phyloP scores from a whole-genome alignment of 495 filamentous ascomycete genomes.

The Penicillium angulare region DNA sequence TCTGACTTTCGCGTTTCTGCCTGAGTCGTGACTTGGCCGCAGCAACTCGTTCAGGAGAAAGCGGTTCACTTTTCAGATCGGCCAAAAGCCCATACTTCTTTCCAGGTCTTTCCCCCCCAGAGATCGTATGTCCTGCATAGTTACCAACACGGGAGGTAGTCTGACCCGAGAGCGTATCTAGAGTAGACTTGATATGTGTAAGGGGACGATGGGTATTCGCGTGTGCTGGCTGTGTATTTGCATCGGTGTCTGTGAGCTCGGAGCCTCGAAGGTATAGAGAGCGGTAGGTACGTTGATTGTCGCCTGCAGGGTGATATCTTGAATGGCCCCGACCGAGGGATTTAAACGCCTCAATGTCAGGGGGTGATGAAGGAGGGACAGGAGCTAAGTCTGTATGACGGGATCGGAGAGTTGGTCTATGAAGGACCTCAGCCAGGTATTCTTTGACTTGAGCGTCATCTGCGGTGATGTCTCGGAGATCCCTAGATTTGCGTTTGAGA shows the following conservation, averaged over 20 bases:
- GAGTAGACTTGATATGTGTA: slow-evolving; percentile 33
- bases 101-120: slow-evolving; percentile 38
- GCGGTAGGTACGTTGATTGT: slow-evolving; percentile 28
- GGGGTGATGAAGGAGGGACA: slow-evolving; percentile 35
- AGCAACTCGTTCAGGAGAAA: slow-evolving; percentile 58
- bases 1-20: slow-evolving; percentile 45
- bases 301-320: slow-evolving; percentile 20
- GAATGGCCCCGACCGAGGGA: slow-evolving; percentile 18
- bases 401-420: slow-evolving; percentile 13
- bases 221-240: slow-evolving; percentile 12
- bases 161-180: slow-evolving; percentile 21
- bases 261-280: slow-evolving; percentile 23
- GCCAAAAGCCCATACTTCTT: slow-evolving; percentile 28
- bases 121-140: slow-evolving; percentile 22
- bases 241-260: neutral
- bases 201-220: slow-evolving; percentile 21
- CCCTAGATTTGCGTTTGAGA: slow-evolving; percentile 21
- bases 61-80: slow-evolving; percentile 34
- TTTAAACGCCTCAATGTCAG: slow-evolving; percentile 25
- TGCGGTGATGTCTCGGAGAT: slow-evolving; percentile 17
- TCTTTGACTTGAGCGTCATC: slow-evolving; percentile 33
- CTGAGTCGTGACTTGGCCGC: slow-evolving; percentile 65
- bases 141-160: slow-evolving; percentile 6
- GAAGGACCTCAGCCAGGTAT: slow-evolving; percentile 31
- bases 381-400: slow-evolving; percentile 9